Percentiles rank a stretch among this genome's conserved stretches.
These are phyloP conservation scores for Penicillium bialowiezense DNA, from an alignment of 495 filamentous ascomycete species.

Conservation along the genomic window DNA sequence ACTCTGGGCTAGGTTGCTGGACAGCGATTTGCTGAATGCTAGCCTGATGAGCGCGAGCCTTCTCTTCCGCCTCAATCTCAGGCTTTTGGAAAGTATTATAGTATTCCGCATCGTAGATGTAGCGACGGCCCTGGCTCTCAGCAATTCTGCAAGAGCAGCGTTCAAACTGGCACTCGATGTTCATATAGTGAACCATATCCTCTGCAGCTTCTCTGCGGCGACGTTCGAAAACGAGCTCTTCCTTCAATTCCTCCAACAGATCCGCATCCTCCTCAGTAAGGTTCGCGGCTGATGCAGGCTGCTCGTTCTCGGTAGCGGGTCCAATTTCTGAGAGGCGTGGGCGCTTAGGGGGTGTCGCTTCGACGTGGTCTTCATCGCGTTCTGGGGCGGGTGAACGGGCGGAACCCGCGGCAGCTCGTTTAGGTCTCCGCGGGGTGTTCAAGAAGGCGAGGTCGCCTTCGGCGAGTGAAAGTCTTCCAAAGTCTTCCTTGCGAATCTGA, in stretches of 20 bases:
- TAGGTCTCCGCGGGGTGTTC: conserved; percentile 34
- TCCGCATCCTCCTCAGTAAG: conserved; percentile 35
- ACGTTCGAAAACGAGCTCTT: conserved; percentile 64
- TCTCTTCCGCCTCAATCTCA: conserved; percentile 16
- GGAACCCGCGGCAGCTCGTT: conserved; percentile 61
- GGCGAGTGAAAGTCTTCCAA: conserved; percentile 28
- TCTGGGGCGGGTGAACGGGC: conserved; percentile 37
- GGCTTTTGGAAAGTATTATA: conserved; percentile 24
- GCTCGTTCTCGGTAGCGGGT: conserved; percentile 45
- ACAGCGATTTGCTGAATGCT: background rate
- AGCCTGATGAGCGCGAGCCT: conserved; percentile 1
- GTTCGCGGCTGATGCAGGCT: conserved; percentile 26
- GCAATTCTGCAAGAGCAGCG: conserved; percentile 64
- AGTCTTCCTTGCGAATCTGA: conserved; percentile 27
- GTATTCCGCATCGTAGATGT: conserved; percentile 46
- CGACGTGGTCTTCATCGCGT: conserved; percentile 47
- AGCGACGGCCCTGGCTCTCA: conserved; percentile 46
- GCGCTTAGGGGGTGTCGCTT: conserved; percentile 62
- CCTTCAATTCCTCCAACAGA: conserved; percentile 56
- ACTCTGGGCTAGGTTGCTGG: background rate
- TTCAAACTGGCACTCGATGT: conserved; percentile 74
- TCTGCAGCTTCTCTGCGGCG: conserved; percentile 63
- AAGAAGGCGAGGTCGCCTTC: conserved; percentile 38
- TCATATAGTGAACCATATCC: conserved; percentile 75
- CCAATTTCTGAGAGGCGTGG: conserved; percentile 52